A percentile compares a stretch with the other conserved stretches of the same genome.
phyloP scores from a whole-genome alignment of 2,329 filamentous ascomycete genomes.

The Beauveria medogensis region DNA sequence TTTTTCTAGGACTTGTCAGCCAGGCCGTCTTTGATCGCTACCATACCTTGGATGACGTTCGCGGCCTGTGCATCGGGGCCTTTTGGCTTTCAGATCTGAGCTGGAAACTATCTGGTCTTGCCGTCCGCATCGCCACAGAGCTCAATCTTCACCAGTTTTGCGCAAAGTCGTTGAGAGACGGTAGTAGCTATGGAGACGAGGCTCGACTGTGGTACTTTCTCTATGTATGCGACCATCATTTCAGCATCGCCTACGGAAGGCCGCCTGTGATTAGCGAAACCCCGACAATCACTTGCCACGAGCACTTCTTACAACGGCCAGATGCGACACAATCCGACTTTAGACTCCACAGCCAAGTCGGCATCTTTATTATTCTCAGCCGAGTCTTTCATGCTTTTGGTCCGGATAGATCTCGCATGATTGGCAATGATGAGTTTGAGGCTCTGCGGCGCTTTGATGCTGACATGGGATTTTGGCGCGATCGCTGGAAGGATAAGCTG shows the following conservation, averaged over 20 bases:
- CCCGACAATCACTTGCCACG: slow-evolving; percentile 47
- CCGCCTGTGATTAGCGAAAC: slow-evolving; percentile 53
- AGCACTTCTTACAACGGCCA: slow-evolving; percentile 42
- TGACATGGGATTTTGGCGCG: slow-evolving; percentile 28
- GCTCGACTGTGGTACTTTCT: slow-evolving; percentile 55
- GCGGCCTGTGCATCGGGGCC: slow-evolving; percentile 53
- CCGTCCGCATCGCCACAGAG: slow-evolving; percentile 50
- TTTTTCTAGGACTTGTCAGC: slow-evolving; percentile 50
- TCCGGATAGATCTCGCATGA: slow-evolving; percentile 37
- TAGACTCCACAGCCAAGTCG: slow-evolving; percentile 51
- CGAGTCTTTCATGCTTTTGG: slow-evolving; percentile 51
- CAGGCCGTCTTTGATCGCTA: slow-evolving; percentile 46
- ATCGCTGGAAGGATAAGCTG: slow-evolving; percentile 27
- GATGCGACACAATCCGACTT: slow-evolving; percentile 46
- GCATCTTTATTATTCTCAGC: slow-evolving; percentile 52
- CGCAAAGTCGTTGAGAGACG: slow-evolving; percentile 36
- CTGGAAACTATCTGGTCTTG: slow-evolving; percentile 51
- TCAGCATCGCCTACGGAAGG: slow-evolving; percentile 52
- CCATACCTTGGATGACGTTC: slow-evolving; percentile 48
- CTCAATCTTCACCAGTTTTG: slow-evolving; percentile 47
- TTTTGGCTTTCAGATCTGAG: slow-evolving; percentile 54
- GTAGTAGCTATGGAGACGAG: slow-evolving; percentile 41
- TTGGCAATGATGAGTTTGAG: slow-evolving; percentile 27
- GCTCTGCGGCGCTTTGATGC: slow-evolving; percentile 19
- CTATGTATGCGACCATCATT: slow-evolving; percentile 59